Evolutionary conservation across 257 asterid species (phyloP).

Genomic region (Solanum rostratum): DNA sequence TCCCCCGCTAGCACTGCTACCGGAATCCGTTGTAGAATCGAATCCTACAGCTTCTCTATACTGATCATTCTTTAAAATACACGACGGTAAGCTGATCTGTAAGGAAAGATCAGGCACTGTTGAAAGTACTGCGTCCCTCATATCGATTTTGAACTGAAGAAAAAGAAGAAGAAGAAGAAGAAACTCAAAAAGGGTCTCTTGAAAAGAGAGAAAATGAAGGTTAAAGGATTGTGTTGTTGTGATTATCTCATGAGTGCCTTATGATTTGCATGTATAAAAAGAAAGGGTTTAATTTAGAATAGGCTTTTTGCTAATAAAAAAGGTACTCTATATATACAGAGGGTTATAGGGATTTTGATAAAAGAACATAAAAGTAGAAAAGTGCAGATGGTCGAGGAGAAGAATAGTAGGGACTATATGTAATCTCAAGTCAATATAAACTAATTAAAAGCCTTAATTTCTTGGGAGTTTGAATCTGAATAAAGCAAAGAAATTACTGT

Average conservation of each 20-base stretch:
- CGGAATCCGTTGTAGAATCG: slow-evolving; percentile 25
- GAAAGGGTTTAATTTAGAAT: not conserved
- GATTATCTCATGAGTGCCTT: slow-evolving; percentile 45
- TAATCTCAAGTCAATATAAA: not conserved
- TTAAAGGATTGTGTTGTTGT: not conserved
- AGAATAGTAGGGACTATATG: not conserved
- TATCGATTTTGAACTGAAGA: slow-evolving; percentile 15
- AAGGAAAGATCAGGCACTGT: slow-evolving; percentile 60
- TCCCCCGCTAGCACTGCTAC: slow-evolving; percentile 34
- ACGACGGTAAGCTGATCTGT: slow-evolving; percentile 53
- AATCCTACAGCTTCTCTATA: slow-evolving; percentile 10
- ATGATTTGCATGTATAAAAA: slow-evolving; percentile 41
- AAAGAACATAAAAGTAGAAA: not conserved
- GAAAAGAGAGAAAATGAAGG: slow-evolving; percentile 5
- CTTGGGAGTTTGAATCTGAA: slow-evolving; percentile 4
- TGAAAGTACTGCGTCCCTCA: slow-evolving; percentile 9
- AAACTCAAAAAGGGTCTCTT: not conserved
- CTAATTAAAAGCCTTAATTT: not conserved
- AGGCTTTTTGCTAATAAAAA: slow-evolving; percentile 17
- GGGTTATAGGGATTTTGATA: not conserved
- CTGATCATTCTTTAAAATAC: not conserved
- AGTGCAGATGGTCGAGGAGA: not conserved
- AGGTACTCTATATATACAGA: not conserved
- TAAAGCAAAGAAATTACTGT: not conserved
- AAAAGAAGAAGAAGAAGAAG: slow-evolving; percentile 13